Evolutionary conservation across 768 basidiomycete genomes (phyloP), one percentile per base, ranked within the genome.

Genomic region (Calvatia gigantea): DNA sequence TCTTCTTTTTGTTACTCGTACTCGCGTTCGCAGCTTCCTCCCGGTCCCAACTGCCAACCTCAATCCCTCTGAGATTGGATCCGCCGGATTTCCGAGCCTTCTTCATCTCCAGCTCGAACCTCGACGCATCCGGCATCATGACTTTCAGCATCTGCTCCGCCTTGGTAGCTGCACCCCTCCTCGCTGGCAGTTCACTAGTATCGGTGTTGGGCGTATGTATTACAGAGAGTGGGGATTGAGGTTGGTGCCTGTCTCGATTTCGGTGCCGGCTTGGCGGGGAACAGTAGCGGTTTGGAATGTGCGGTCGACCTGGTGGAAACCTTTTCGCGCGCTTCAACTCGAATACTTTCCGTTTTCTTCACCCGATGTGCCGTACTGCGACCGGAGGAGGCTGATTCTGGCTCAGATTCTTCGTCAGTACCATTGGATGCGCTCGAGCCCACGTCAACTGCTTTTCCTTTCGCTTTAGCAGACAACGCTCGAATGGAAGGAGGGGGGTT

Each of bases 121-220:
- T 80, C 39, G 85, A 59, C 2, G 91, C 75, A 60, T 94, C 91
- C 0, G 91, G 91, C 85, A 93, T 92, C 54, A 92, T 73, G 71
- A 81, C 69, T 73, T 82, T 64, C 75, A 92, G 60, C 70, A 74
- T 62, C 77, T 84, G 67, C 44, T 70, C 66, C 1, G 81, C 80
- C 55, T 71, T 75, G 23, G 68, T 62, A 9, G 81, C 80, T 23
- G 81, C 81, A 9, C 59, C 65, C 17, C 80, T 71, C 53, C 69
- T 73, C 17, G 68, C 62, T 2, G 67, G 60, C 5, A 37, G 28
- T 45, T 50, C 35, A 17, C 37, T 44, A 3, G 12, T 37, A 3
- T 33, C 28, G 19, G 60, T 47, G n/a, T 52, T 31, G 31, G 57
- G 19, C 5, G 45, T 17, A 35, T 32, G 25, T 6, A 44, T 54